A percentile compares a stretch with the other conserved stretches of the same genome.
These are phyloP conservation scores for Juncus inflexus DNA, from an alignment of 176 grass and related monocot genomes.

Conservation along the genomic window DNA sequence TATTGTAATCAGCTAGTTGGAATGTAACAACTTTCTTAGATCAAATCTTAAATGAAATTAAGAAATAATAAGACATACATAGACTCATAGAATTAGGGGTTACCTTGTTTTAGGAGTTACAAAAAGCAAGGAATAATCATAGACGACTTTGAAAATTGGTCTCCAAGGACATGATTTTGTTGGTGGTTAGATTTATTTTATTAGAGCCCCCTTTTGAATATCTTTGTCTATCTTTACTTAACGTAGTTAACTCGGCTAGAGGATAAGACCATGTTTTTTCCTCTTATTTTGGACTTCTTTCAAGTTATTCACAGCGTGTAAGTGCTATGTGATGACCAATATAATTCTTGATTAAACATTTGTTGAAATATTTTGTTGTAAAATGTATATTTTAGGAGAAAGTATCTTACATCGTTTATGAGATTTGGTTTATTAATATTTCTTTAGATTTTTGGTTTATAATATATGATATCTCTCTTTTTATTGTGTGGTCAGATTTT, in stretches of 20 bases:
- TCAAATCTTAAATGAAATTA: not conserved
- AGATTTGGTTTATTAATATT: not conserved
- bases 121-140: slow-evolving; percentile 17
- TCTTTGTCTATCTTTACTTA: too few species aligned
- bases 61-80: not conserved
- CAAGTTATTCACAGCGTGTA: too few species aligned
- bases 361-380: slow-evolving; percentile 8
- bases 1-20: not conserved
- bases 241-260: too few species aligned
- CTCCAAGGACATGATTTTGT: slow-evolving; percentile 16
- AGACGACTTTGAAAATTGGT: slow-evolving; percentile 24
- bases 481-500: not conserved
- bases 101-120: slow-evolving; percentile 26
- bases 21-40: not conserved
- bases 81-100: slow-evolving; percentile 6
- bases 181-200: too few species aligned
- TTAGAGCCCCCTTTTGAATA: too few species aligned
- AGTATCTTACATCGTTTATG: too few species aligned
- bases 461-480: not conserved
- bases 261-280: too few species aligned
- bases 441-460: not conserved
- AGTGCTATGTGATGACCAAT: too few species aligned
- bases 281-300: too few species aligned
- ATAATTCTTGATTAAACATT: not conserved
- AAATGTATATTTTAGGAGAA: slow-evolving; percentile 5